Evolutionary conservation across 768 basidiomycete species (phyloP).

Genomic region (Boletus subcaerulescens): DNA sequence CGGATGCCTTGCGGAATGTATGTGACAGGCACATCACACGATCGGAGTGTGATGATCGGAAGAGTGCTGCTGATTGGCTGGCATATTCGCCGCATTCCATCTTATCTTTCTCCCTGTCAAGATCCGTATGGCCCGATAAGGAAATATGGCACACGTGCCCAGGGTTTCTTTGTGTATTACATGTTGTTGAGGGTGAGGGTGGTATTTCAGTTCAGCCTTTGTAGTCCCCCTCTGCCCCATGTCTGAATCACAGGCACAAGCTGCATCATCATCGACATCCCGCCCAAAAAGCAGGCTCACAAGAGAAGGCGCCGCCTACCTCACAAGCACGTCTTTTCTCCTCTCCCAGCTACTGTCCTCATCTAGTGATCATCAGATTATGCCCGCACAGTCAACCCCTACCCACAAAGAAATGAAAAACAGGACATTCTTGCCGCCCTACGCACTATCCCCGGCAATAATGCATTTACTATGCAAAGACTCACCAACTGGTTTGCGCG

Average conservation of each 20-base stretch:
- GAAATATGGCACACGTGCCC: conserved; percentile 7
- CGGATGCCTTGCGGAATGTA: conserved; percentile 10
- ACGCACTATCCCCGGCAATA: conserved; percentile 23
- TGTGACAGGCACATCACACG: too few species aligned
- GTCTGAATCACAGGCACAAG: not conserved
- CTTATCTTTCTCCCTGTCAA: conserved; percentile 12
- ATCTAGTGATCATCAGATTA: conserved; percentile 15
- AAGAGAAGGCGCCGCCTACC: not conserved
- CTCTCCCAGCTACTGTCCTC: not conserved
- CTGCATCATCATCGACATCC: not conserved
- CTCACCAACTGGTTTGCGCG: conserved; percentile 24
- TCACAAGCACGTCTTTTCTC: conserved; percentile 1
- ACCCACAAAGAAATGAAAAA: conserved; percentile 17
- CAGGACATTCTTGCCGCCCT: conserved; percentile 8
- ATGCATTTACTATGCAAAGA: conserved; percentile 13
- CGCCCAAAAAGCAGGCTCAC: conserved; percentile 2
- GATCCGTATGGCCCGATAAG: conserved; percentile 17
- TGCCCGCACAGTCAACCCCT: conserved; percentile 8
- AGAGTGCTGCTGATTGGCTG: conserved; percentile 2
- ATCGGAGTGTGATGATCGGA: not conserved
- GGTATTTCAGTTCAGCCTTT: not conserved
- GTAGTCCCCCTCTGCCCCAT: not conserved
- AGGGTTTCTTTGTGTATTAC: not conserved
- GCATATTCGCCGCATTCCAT: conserved; percentile 4
- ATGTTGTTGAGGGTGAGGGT: not conserved